Evolutionary conservation across 1,139 yeast species (phyloP).

Genomic region (Scheffersomyces insectosa): DNA sequence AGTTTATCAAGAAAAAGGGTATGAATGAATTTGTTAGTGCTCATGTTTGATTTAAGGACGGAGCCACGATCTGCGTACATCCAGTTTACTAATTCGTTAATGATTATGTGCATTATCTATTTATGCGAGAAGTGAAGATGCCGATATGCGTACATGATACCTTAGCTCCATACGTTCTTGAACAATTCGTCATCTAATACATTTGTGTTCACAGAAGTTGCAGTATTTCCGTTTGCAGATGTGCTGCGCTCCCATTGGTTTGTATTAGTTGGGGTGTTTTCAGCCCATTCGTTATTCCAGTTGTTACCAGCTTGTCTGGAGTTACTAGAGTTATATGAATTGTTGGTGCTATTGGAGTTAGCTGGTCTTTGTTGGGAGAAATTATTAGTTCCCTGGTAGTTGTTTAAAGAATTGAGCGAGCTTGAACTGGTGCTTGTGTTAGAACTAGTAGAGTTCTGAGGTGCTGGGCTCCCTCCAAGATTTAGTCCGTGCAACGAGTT

Average conservation of each 20-base stretch:
- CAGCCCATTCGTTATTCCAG: constrained; percentile 45
- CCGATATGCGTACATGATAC: no score
- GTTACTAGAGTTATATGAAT: constrained; percentile 1
- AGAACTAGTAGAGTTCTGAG: constrained; percentile 2
- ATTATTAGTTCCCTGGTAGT: not conserved
- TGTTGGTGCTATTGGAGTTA: constrained; percentile 7
- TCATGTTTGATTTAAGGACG: no score
- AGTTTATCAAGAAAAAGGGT: no score
- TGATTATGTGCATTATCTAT: no score
- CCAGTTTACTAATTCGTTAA: no score
- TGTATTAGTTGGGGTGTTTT: constrained; percentile 14
- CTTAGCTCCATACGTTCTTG: constrained; percentile 35
- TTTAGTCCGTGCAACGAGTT: constrained; percentile 39
- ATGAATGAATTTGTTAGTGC: not conserved
- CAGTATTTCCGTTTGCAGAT: constrained; percentile 2
- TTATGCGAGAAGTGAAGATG: no score
- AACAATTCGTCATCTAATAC: constrained; percentile 46
- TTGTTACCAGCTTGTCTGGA: constrained; percentile 7
- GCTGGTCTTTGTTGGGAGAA: not conserved
- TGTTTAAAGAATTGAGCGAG: constrained; percentile 6
- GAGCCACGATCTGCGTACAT: no score
- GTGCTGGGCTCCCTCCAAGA: constrained; percentile 17
- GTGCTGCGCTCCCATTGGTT: constrained; percentile 7
- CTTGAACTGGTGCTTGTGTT: constrained; percentile 5
- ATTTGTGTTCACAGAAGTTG: constrained; percentile 7